Base-by-base conservation (phyloP, 179 eudicot genomes). In the Silene vulgaris region DNA sequence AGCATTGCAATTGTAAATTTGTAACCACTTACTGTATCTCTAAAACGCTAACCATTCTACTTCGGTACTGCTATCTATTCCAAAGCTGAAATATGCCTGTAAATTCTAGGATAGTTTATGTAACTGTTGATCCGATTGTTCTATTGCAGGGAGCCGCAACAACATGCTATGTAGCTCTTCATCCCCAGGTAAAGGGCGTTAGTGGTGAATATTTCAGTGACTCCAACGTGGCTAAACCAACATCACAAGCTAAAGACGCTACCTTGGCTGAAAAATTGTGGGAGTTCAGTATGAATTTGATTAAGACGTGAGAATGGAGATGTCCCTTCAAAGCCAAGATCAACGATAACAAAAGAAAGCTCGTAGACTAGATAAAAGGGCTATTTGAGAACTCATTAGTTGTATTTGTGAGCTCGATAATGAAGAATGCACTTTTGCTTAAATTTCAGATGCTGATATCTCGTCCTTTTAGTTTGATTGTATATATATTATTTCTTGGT, bases 91-190 rank as follows among this genome's bases (percentile, higher is more conserved):
- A 43, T 43, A 43, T 45, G 45, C 8, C 45, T 6, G 45, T 40
- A 50, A 12, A 14, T 50, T 11, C 56, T 50, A 50, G 56, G 56
- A 12, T 50, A 2, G 1, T 50, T 0, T 11, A 50, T 50, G n/a
- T 50, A 1, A 50, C n/a, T 50, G 14, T 50, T 69, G 43, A 74
- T 40, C 28, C 8, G 62, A 52, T 37, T 21, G 54, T 68, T 14
- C 68, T 21, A 30, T 62, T 72, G 30, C 78, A 84, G 86, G 86
- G 86, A 72, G 86, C 86, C 32, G 86, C 86, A 13, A 84, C 86
- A 30, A 78, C 82, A 54, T 84, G 86, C 73, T 84, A 84, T 59
- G 78, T 84, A 52, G 86, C 86, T 59, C 74, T 84, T 59, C 84
- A 84, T 78, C 84, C 86, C 13, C 76, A 80, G 26, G 77, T 84